phyloP scores from a whole-genome alignment of 2,329 filamentous ascomycete species.

The Beauveria sp. region DNA sequence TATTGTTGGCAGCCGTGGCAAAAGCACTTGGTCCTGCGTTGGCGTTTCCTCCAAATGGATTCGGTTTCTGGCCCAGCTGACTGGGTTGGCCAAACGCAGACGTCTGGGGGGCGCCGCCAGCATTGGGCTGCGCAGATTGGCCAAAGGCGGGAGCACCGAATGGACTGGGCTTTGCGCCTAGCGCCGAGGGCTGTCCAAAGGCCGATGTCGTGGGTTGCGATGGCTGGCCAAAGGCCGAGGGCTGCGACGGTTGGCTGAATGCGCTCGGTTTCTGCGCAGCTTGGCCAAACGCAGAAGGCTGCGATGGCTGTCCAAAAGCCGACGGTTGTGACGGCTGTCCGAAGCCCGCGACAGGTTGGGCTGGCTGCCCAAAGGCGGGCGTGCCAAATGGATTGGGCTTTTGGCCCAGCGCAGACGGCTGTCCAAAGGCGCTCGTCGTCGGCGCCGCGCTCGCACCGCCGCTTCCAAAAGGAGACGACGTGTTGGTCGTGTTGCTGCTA shows the following conservation, averaged over 20 bases:
- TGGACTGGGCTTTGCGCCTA: constrained; percentile 18
- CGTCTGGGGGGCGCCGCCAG: constrained; percentile 10
- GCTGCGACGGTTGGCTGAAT: constrained; percentile 31
- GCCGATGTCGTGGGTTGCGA: constrained; percentile 23
- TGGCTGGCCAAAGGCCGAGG: constrained; percentile 23
- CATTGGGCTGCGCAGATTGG: constrained; percentile 23
- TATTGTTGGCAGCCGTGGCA: constrained; percentile 12
- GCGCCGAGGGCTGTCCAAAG: constrained; percentile 33
- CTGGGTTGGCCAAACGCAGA: constrained; percentile 33
- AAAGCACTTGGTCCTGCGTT: constrained; percentile 25
- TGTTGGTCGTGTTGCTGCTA: constrained; percentile 12
- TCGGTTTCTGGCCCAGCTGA: constrained; percentile 25
- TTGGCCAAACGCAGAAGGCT: constrained; percentile 30
- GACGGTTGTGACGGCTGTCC: constrained; percentile 18
- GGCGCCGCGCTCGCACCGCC: constrained; percentile 10
- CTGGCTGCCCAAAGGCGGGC: constrained; percentile 28
- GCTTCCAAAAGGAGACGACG: constrained; percentile 25
- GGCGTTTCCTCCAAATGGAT: constrained; percentile 24
- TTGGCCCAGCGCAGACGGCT: constrained; percentile 26
- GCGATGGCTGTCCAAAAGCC: constrained; percentile 20
- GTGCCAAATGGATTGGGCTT: constrained; percentile 22
- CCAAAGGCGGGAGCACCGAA: constrained; percentile 33
- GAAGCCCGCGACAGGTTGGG: constrained; percentile 14
- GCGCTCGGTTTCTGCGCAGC: constrained; percentile 5
- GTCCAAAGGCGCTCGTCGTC: constrained; percentile 33